Base-by-base conservation (phyloP, 2,329 filamentous ascomycete species). In the Cordyceps fumosorosea region DNA sequence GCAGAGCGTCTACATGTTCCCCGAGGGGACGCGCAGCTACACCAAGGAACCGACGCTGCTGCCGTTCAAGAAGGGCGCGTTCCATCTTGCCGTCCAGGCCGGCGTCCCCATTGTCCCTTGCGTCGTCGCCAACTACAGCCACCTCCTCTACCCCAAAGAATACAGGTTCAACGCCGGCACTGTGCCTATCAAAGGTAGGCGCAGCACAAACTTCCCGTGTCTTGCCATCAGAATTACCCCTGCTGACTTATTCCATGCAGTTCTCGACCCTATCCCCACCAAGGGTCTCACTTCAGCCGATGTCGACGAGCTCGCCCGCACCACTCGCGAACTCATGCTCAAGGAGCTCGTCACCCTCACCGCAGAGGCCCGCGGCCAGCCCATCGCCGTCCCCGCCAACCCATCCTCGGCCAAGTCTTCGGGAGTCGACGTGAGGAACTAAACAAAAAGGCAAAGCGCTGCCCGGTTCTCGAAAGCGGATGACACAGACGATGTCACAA, bases 51-150 rank as follows among this genome's bases (percentile, higher is more conserved):
- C 95, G 1, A 84, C 83, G 63, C 78, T 99, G 69, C 80, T 98
- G 60, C 90, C 92, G n/a, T 99, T 98, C 82, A 99, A 99, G 79
- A 99, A 99, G 81, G 95, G 95, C 64, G 95, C 93, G 53, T 99
- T 99, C 77, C 93, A 99, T 75, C 83, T 99, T 40, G 95, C 95
- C 52, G 85, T 99, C 22, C 90, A 98, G 80, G 93, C 93, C 2
- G 89, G 91, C 67, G 95, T 97, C 6, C 93, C 93, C 29, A 90
- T 99, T 69, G 88, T 99, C 3, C 95, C 95, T 0, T 83, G 96
- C 42, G 88, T 92, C 53, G 84, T 86, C 34, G 89, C 89, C 72
- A 93, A 92, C 76, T 93, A 93, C 74, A 87, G 87, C 68, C 84
- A 91, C 71, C 72, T 93, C 40, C 76, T 93, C 66, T 86, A 85